Evolutionary conservation across 163 green algal species (phyloP).

Genomic region (Volvox carteri): DNA sequence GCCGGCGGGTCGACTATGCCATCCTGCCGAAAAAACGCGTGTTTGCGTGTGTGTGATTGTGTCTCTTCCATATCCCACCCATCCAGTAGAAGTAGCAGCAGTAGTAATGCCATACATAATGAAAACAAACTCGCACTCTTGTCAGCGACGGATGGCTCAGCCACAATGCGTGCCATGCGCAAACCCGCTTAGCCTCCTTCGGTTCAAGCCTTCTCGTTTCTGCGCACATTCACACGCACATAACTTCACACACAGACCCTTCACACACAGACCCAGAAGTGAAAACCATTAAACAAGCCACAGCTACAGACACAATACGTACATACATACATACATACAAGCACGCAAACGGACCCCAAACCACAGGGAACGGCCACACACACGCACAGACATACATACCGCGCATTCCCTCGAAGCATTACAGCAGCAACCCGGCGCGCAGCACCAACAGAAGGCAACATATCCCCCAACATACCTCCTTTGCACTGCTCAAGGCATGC

Average conservation of each 20-base stretch:
- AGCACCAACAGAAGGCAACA: not conserved
- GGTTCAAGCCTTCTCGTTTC: no score
- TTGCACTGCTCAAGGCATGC: no score
- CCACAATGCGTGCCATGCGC: slow-evolving; percentile 31
- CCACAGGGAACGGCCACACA: no score
- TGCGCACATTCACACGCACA: no score
- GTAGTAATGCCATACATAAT: slow-evolving; percentile 6
- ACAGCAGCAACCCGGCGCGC: not conserved
- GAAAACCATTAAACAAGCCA: no score
- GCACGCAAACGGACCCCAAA: not conserved
- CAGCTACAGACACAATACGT: no score
- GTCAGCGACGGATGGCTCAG: slow-evolving; percentile 3
- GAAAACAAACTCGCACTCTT: slow-evolving; percentile 5
- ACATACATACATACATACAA: no score
- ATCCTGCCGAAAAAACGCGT: slow-evolving; percentile 22
- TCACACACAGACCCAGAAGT: no score
- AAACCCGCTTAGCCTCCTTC: slow-evolving; percentile 1
- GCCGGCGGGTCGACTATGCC: not conserved
- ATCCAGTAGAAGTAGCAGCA: no score
- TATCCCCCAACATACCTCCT: not conserved
- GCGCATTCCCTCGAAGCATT: not conserved
- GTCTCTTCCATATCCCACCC: no score
- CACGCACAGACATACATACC: not conserved
- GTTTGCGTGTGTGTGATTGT: no score
- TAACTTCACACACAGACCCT: no score